Base-by-base conservation (phyloP, 192 early-diverging fungal species). In the Fimicolochytrium jonesii region DNA sequence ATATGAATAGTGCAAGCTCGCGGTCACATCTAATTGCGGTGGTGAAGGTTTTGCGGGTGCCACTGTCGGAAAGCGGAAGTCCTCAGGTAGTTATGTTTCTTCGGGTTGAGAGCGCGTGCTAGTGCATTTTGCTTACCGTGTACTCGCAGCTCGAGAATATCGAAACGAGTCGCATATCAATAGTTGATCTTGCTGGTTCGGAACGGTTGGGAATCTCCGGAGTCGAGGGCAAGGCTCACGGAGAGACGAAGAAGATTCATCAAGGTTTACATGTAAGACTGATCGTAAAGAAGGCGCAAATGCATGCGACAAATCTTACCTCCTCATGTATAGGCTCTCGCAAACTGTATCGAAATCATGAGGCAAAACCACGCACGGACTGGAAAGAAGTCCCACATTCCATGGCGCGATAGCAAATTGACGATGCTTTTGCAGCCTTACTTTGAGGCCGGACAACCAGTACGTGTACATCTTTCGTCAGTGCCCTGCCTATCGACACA, bases 241-340 rank as follows among this genome's bases (percentile, higher is more conserved):
- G n/a, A 35, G 66, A 67, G 30, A 67, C 66, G 18, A 67, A 67
- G 47, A 57, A 67, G 11, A 67, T 67, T 49, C 48, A 67, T 49
- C 49, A 56, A 36, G 60, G 56, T 32, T 51, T 67, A 30, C 66
- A 57, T 47, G 61, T 63, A 39, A 26, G 61, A n/a, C n/a, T n/a
- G n/a, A n/a, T n/a, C n/a, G n/a, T n/a, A n/a, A n/a, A n/a, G n/a
- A n/a, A n/a, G n/a, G n/a, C n/a, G n/a, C n/a, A n/a, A n/a, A n/a
- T n/a, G n/a, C n/a, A n/a, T n/a, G n/a, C n/a, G n/a, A n/a, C n/a
- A n/a, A n/a, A n/a, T n/a, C n/a, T n/a, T n/a, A n/a, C n/a, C n/a
- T n/a, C n/a, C n/a, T n/a, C n/a, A n/a, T n/a, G 7, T 44, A 34
- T 20, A 66, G 43, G 52, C 66, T 11, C 34, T 67, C 30, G 46